Evolutionary conservation across 2,329 filamentous ascomycete species (phyloP).

Genomic region (Chrysoporthe austroafricana): DNA sequence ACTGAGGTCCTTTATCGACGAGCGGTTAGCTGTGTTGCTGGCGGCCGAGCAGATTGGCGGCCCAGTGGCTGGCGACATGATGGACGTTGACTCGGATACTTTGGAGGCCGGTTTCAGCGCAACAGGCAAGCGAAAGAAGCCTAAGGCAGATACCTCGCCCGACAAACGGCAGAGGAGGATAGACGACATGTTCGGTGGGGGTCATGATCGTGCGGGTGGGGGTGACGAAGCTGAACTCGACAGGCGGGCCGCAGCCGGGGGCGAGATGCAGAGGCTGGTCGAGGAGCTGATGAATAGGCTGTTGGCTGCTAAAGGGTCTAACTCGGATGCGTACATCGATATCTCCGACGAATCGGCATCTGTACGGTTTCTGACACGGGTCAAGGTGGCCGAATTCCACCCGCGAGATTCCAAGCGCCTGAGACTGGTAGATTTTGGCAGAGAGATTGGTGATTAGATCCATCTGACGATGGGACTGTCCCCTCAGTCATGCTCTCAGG

Average conservation of each 20-base stretch:
- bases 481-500: background rate
- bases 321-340: slow-evolving; percentile 60
- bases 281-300: slow-evolving; percentile 65
- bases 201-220: slow-evolving; percentile 32
- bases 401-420: slow-evolving; percentile 64
- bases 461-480: slow-evolving; percentile 1
- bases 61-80: slow-evolving; percentile 76
- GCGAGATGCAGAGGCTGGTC: slow-evolving; percentile 63
- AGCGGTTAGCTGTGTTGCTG: slow-evolving; percentile 72
- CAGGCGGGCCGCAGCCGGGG: slow-evolving; percentile 54
- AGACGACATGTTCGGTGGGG: slow-evolving; percentile 64
- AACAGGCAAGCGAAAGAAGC: slow-evolving; percentile 59
- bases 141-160: slow-evolving; percentile 40
- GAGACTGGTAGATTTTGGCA: slow-evolving; percentile 66
- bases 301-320: slow-evolving; percentile 57
- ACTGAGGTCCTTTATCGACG: slow-evolving; percentile 72
- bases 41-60: slow-evolving; percentile 84
- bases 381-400: slow-evolving; percentile 69
- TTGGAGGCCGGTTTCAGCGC: slow-evolving; percentile 63
- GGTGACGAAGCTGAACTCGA: slow-evolving; percentile 41
- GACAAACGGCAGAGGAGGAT: slow-evolving; percentile 63
- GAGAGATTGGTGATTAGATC: slow-evolving; percentile 59
- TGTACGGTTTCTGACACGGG: slow-evolving; percentile 65
- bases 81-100: slow-evolving; percentile 65
- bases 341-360: slow-evolving; percentile 65